These are phyloP conservation scores for Lanzia echinophila DNA, from an alignment of 2,329 filamentous ascomycete species.

Conservation along the genomic window DNA sequence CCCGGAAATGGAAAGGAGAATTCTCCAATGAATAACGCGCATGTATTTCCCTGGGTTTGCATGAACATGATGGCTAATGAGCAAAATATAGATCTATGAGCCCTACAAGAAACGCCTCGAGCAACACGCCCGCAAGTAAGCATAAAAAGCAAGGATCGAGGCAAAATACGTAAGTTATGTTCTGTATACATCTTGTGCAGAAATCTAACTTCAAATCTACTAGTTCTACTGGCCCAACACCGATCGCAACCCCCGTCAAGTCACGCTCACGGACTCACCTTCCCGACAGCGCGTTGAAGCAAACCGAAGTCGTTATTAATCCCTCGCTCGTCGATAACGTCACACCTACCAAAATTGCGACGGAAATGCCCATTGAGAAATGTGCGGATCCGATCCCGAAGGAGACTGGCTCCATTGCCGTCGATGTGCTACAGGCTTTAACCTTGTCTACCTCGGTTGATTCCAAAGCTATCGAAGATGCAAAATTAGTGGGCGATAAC, in stretches of 20 bases:
- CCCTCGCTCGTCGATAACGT: neutral
- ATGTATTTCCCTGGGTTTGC: too few species aligned
- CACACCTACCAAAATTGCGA: neutral
- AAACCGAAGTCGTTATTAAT: neutral
- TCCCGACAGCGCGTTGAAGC: neutral
- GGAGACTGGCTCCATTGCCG: neutral
- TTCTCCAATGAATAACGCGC: neutral
- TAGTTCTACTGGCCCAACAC: conserved; percentile 7
- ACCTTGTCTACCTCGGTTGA: too few species aligned
- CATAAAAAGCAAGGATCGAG: conserved; percentile 7
- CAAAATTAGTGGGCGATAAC: neutral
- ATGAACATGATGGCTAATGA: too few species aligned
- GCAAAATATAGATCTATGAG: too few species aligned
- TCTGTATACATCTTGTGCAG: neutral
- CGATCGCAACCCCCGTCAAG: conserved; percentile 1
- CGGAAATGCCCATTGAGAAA: too few species aligned
- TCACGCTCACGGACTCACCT: neutral
- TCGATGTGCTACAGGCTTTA: neutral
- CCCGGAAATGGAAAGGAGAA: conserved; percentile 3
- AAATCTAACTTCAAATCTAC: neutral
- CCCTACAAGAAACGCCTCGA: neutral
- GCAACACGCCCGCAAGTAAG: neutral
- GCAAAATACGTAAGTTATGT: conserved; percentile 11
- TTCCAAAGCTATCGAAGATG: neutral
- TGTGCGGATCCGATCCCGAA: neutral